Conservation (phyloP, 1,139 yeast genomes). For the Yamadazyma pseudoaaseri region DNA sequence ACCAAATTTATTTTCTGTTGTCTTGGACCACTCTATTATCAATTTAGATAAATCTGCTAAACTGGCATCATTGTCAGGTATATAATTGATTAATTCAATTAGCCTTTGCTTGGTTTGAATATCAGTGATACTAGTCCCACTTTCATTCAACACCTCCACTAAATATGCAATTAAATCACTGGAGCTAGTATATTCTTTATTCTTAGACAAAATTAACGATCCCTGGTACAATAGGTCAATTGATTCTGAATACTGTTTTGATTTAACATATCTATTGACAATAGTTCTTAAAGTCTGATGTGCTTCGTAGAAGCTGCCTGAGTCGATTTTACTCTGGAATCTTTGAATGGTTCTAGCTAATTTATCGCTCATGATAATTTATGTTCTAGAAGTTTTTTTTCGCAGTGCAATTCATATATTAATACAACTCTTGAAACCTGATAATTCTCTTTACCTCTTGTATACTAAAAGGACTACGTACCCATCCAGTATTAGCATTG, state of each 20-base stretch:
- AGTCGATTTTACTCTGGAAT: conserved; percentile 66
- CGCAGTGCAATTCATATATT: background rate
- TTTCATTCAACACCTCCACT: conserved; percentile 62
- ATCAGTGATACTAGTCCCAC: conserved; percentile 32
- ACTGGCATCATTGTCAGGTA: conserved; percentile 67
- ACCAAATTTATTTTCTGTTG: conserved; percentile 52
- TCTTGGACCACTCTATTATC: conserved; percentile 63
- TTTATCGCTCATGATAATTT: conserved; percentile 34
- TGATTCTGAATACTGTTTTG: conserved; percentile 68
- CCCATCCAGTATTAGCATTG: conserved; percentile 2
- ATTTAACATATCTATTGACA: conserved; percentile 75
- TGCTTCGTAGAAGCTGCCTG: conserved; percentile 87
- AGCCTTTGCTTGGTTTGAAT: conserved; percentile 37
- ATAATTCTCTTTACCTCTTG: background rate
- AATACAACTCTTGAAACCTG: conserved; percentile 1
- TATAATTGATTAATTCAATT: conserved; percentile 31
- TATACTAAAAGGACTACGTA: background rate
- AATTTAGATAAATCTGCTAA: conserved; percentile 65
- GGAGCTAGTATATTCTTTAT: conserved; percentile 75
- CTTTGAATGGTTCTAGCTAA: conserved; percentile 60
- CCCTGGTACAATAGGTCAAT: conserved; percentile 71
- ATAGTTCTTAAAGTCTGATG: conserved; percentile 91
- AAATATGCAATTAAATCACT: conserved; percentile 75
- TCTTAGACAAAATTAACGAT: conserved; percentile 62
- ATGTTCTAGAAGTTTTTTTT: conserved; percentile 1